phyloP scores from a whole-genome alignment of 768 basidiomycete species.

The Auricularia sp. region DNA sequence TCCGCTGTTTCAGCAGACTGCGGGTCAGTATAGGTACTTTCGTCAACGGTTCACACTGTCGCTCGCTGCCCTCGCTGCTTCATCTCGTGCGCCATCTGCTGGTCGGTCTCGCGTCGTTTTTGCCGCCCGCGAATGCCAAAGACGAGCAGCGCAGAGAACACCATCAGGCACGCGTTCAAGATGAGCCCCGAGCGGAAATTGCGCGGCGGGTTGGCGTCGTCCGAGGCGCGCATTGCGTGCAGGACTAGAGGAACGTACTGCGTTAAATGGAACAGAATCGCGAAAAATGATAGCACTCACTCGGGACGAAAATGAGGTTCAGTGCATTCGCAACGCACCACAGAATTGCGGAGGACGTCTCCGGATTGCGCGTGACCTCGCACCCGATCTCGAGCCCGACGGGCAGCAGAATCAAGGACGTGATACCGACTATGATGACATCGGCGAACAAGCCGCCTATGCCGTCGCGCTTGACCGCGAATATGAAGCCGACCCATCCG shows the following conservation, averaged over 20 bases:
- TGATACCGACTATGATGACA: constrained; percentile 56
- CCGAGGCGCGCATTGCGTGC: constrained; percentile 55
- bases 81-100: constrained; percentile 27
- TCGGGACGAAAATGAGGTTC: constrained; percentile 49
- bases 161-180: constrained; percentile 47
- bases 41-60: background rate
- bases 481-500: constrained; percentile 41
- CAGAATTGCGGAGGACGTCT: constrained; percentile 62
- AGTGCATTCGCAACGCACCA: constrained; percentile 68
- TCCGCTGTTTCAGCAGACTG: background rate
- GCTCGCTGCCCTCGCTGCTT: background rate
- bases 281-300: constrained; percentile 26
- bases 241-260: constrained; percentile 31
- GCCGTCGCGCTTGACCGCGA: constrained; percentile 52
- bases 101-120: constrained; percentile 51
- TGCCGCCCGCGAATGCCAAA: constrained; percentile 53
- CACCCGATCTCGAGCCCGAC: constrained; percentile 68
- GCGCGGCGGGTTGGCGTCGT: constrained; percentile 52
- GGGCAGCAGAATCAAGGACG: constrained; percentile 61
- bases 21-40: background rate
- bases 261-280: background rate
- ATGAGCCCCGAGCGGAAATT: constrained; percentile 65
- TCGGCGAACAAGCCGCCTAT: constrained; percentile 50
- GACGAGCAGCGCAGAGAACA: constrained; percentile 29
- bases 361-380: constrained; percentile 71